A percentile compares a stretch with the other conserved stretches of the same genome.
phyloP scores from a whole-genome alignment of 2,329 filamentous ascomycete genomes.

The Penicillium frequentans region DNA sequence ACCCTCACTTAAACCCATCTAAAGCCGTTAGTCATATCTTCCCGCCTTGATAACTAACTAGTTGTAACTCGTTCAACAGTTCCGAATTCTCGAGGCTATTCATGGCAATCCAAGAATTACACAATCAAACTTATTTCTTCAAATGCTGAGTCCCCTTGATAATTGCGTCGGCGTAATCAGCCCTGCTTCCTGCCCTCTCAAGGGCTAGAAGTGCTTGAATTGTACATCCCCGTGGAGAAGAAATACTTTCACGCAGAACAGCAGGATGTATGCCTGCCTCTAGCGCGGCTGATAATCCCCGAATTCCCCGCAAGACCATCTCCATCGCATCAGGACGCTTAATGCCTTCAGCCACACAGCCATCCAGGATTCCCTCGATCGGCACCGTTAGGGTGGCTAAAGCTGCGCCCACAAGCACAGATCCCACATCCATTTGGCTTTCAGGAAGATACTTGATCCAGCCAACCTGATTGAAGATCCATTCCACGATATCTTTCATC shows the following conservation, averaged over 20 bases:
- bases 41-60: too few relatives aligned
- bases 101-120: not conserved
- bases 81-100: too few relatives aligned
- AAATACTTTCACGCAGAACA: constrained; percentile 60
- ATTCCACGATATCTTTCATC: constrained; percentile 32
- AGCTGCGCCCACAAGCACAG: constrained; percentile 61
- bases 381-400: constrained; percentile 61
- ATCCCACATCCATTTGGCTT: constrained; percentile 55
- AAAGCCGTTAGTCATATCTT: too few relatives aligned
- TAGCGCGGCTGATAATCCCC: constrained; percentile 59
- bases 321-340: constrained; percentile 60
- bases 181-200: constrained; percentile 58
- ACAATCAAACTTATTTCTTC: constrained; percentile 7
- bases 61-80: too few relatives aligned
- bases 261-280: constrained; percentile 61
- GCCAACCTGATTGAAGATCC: constrained; percentile 56
- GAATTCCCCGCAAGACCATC: constrained; percentile 62
- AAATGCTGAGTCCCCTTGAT: constrained; percentile 31
- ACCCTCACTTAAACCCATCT: too few relatives aligned
- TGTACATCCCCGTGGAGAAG: constrained; percentile 63
- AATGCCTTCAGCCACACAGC: constrained; percentile 63
- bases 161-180: constrained; percentile 55
- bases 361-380: constrained; percentile 62
- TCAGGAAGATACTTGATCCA: constrained; percentile 52
- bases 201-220: constrained; percentile 61